Evolutionary conservation across 1,284 basidiomycete species (phyloP), one percentile per base, ranked within the genome.

Genomic region (Cutaneotrichosporon mucoides): DNA sequence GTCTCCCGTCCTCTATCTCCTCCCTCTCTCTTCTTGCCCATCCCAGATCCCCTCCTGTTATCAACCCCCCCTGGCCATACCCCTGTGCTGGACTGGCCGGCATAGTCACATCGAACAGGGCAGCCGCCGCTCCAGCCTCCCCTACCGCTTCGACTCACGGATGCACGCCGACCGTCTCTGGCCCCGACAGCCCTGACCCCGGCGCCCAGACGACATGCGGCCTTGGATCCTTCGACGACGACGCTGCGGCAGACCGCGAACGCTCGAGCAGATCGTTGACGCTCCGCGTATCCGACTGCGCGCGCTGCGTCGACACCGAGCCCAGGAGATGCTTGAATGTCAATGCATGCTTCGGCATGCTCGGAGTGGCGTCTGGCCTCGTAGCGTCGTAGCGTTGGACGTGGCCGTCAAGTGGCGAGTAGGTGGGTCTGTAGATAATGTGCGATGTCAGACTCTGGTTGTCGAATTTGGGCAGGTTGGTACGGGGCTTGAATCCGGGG

Each of bases 311-410:
- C 51, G 11, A 66, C 40, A 42, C 46, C 11, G 54, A 16, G 24
- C 62, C 62, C 33, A 64, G 24, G 36, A 76, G 69, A 44, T 76
- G 70, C 52, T 74, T 76, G 70, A 74, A 76, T 11, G 68, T 67
- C 5, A 68, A 67, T 11, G 68, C 64, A 66, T 76, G 73, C 60
- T 73, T 76, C 13, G 73, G 73, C 73, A 76, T 75, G 37, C 13
- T 53, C 24, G 24, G 24, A 24, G 24, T 24, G 24, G 24, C 24
- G 24, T 24, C 24, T 24, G 24, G 24, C 24, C 24, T 24, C 24
- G 24, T 24, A 24, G 24, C 24, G 24, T 24, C 24, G 24, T 24
- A 24, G 24, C 24, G 24, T 24, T 24, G 24, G 24, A 24, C 24
- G 24, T 24, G 24, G 24, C 24, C 24, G 24, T 24, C 24, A 24